Base-by-base conservation (phyloP, 2,329 filamentous ascomycete species). In the Xylogone sp. region DNA sequence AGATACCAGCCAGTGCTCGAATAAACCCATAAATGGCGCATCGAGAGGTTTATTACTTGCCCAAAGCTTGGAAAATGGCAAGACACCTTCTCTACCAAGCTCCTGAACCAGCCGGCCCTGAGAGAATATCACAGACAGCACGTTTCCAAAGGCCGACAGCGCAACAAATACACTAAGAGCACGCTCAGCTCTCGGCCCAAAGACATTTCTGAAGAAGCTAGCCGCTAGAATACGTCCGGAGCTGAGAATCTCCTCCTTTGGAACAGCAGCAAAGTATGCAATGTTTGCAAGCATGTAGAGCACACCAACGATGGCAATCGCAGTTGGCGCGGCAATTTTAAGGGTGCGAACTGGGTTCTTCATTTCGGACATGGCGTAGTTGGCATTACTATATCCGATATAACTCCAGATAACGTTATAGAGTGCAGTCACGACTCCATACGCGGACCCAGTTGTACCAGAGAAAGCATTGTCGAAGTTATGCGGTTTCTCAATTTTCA, bases 361-460 rank as follows among this genome's bases (percentile, higher is more conserved):
- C 45, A 82, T 85, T 70, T 88, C 85, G 62, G 76, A 79, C 27
- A 84, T 71, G 44, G 76, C 81, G 61, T 87, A 85, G 69, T 86
- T 86, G 64, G 82, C 83, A 65, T 86, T 87, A 69, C 75, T 80
- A 72, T 84, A 86, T 21, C 84, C 84, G 57, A 85, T 78, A 60
- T 83, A 88, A 54, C 78, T 83, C 78, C 84, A 88, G 60, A 88
- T 84, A 55, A 88, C 83, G 59, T 87, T 88, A 73, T 86, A 87
- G 0, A 88, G 69, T 0, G 85, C 83, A 1, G 81, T 87, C n/a
- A 86, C 83, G 29, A 86, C 75, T 45, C 82, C 82, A 56, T 88
- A 64, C 22, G 82, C 77, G 58, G 78, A 84, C 7, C 81, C 79
- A 1, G 81, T 85, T 4, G 84, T 87, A 8, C 84, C 84, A 45